Percentiles rank a stretch among this genome's conserved stretches.
These are phyloP conservation scores for Fusarium sp. DNA, from an alignment of 2,329 filamentous ascomycete species.

Conservation along the genomic window DNA sequence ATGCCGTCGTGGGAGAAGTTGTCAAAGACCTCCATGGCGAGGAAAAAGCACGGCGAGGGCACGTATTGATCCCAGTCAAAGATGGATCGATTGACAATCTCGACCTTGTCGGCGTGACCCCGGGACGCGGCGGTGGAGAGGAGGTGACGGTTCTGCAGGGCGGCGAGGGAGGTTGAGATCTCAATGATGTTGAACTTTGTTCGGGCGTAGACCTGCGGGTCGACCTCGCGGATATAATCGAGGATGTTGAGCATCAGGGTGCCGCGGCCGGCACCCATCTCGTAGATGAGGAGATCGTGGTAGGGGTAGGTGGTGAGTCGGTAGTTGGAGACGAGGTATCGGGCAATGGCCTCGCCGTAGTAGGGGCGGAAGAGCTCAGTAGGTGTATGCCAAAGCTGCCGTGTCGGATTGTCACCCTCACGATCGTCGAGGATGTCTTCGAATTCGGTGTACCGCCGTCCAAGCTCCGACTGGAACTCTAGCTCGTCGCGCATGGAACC, in stretches of 20 bases:
- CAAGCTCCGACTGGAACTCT: conserved; percentile 82
- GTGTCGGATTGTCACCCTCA: conserved; percentile 73
- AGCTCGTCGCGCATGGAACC: conserved; percentile 83
- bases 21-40: conserved; percentile 98
- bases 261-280: conserved; percentile 97
- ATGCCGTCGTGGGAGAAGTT: conserved; percentile 97
- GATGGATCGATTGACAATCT: conserved; percentile 94
- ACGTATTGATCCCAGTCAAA: conserved; percentile 94
- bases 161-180: conserved; percentile 86
- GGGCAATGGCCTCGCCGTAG: conserved; percentile 97
- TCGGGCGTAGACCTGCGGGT: conserved; percentile 92
- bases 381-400: conserved; percentile 98
- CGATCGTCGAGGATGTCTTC: conserved; percentile 86
- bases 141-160: conserved; percentile 80
- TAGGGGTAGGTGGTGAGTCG: conserved; percentile 94
- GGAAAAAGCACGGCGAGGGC: conserved; percentile 95
- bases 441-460: conserved; percentile 86
- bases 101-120: conserved; percentile 86
- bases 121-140: conserved; percentile 73
- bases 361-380: conserved; percentile 97
- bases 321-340: conserved; percentile 96
- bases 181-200: conserved; percentile 97
- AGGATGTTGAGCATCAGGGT: conserved; percentile 98
- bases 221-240: conserved; percentile 90
- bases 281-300: conserved; percentile 97